Evolutionary conservation across 768 basidiomycete species (phyloP).

Genomic region (Favolaschia claudopus): DNA sequence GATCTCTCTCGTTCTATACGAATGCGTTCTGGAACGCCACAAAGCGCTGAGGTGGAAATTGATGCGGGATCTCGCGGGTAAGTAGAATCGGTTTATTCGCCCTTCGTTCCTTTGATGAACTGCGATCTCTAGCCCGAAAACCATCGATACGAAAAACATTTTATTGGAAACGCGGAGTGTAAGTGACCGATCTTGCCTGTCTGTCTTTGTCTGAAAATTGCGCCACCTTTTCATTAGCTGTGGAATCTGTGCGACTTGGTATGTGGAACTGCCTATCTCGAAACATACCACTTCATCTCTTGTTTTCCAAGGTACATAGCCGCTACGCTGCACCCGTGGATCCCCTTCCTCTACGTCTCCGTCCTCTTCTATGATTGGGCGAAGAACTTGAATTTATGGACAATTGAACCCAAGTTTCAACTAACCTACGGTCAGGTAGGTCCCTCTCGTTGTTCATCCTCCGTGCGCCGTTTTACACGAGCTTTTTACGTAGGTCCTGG

Average conservation of each 20-base stretch:
- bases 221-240: too few relatives aligned
- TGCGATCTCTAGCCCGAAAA: background rate
- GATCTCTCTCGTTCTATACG: background rate
- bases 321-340: conserved; percentile 9
- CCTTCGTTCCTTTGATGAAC: background rate
- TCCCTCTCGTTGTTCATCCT: background rate
- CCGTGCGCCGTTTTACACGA: too few relatives aligned
- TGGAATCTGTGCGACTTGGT: conserved; percentile 5
- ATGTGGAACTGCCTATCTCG: background rate
- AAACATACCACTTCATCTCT: background rate
- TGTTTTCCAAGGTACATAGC: background rate
- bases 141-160: background rate
- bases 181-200: background rate
- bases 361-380: conserved; percentile 4
- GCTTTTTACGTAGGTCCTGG: conserved; percentile 12
- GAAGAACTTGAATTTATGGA: conserved; percentile 1
- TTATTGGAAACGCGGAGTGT: conserved; percentile 3
- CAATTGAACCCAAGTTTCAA: background rate
- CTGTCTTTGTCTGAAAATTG: background rate
- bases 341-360: background rate
- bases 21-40: conserved; percentile 3
- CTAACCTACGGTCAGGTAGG: conserved; percentile 10
- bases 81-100: too few relatives aligned
- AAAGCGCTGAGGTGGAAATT: conserved; percentile 1
- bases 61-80: conserved; percentile 1